phyloP scores from a whole-genome alignment of 192 early-diverging fungal species.

The Backusella circina region DNA sequence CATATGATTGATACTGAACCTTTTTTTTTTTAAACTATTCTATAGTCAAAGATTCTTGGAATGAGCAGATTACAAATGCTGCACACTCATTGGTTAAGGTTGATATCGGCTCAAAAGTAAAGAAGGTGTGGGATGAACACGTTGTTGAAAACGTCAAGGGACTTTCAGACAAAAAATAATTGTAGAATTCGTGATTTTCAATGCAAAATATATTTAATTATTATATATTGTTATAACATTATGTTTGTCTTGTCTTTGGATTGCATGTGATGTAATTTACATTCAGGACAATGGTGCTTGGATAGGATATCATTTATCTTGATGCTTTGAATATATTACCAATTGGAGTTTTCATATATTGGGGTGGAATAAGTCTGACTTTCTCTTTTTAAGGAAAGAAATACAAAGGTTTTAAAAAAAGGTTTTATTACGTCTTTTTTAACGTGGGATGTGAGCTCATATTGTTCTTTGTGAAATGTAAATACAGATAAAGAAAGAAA shows the following conservation, averaged over 20 bases:
- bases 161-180: not conserved
- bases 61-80: constrained; percentile 2
- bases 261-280: too few relatives aligned
- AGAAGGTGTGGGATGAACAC: not conserved
- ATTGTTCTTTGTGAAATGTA: not conserved
- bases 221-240: not conserved
- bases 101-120: constrained; percentile 9
- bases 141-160: constrained; percentile 7
- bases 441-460: not conserved
- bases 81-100: constrained; percentile 2
- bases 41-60: constrained; percentile 11
- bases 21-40: not conserved
- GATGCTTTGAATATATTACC: not conserved
- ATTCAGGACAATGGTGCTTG: too few relatives aligned
- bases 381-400: not conserved
- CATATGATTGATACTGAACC: not conserved
- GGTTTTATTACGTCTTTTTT: not conserved
- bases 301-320: too few relatives aligned
- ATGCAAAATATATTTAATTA: not conserved
- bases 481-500: too few relatives aligned
- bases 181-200: not conserved
- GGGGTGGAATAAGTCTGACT: not conserved
- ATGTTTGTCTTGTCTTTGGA: not conserved
- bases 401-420: not conserved
- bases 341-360: not conserved